phyloP scores from a whole-genome alignment of 768 basidiomycete genomes.

The Boletus barrowsii region DNA sequence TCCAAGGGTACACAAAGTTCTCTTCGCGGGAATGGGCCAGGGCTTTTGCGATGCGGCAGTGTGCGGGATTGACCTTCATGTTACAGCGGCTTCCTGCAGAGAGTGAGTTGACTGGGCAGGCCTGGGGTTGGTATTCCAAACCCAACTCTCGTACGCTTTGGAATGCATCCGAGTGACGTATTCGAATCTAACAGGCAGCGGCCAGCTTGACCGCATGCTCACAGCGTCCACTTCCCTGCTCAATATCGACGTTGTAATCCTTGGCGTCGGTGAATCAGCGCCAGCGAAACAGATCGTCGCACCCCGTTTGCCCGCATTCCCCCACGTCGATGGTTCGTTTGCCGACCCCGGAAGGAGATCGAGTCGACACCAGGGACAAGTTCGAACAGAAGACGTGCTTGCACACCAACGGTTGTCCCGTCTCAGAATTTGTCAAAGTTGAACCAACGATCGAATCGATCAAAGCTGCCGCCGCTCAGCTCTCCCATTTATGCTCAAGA shows the following conservation, averaged over 20 bases:
- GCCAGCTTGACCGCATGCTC: constrained; percentile 97
- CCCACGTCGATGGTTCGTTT: constrained; percentile 89
- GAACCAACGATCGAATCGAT: constrained; percentile 53
- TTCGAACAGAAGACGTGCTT: constrained; percentile 65
- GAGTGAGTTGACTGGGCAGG: too few species aligned
- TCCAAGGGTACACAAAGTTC: too few species aligned
- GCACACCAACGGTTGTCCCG: constrained; percentile 44
- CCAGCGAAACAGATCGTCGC: constrained; percentile 90
- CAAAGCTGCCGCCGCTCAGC: constrained; percentile 44
- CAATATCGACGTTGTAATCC: constrained; percentile 77
- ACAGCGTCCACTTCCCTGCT: constrained; percentile 85
- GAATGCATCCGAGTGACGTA: constrained; percentile 1
- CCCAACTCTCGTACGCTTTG: background rate
- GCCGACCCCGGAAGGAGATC: constrained; percentile 57
- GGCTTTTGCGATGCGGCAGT: too few species aligned
- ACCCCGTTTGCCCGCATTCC: constrained; percentile 43
- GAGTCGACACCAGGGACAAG: constrained; percentile 43
- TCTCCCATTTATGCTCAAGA: constrained; percentile 96
- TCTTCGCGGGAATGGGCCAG: too few species aligned
- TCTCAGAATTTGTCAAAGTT: constrained; percentile 60
- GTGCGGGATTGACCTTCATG: too few species aligned
- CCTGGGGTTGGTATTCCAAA: too few species aligned
- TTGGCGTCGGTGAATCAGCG: constrained; percentile 74
- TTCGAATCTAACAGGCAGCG: constrained; percentile 62
- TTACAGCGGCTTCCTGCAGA: too few species aligned